Base-by-base conservation (phyloP, 768 basidiomycete genomes). In the Lentinula sp. region DNA sequence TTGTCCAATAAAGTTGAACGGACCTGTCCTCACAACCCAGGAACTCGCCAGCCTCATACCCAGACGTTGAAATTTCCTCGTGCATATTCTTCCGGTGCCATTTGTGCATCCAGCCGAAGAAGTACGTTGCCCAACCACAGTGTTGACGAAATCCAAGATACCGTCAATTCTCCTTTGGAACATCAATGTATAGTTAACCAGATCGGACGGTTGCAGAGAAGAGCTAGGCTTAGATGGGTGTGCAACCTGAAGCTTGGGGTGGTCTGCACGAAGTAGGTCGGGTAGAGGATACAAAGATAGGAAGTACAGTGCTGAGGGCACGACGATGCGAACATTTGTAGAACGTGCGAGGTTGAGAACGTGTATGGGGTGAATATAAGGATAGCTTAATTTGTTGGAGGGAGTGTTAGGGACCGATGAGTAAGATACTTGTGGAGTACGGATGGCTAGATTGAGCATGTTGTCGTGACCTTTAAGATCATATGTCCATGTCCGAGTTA, bases 341-440 rank as follows among this genome's bases (percentile, higher is more conserved):
- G 83, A 81, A 51, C 77, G 74, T 13, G 83, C 82, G 43, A 85
- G 77, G 60, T 83, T 82, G 57, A 85, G 76, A 37, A 84, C 77
- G 64, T 82, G 81, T 32, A 86, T 62, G 8, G 84, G 85, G 65
- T 86, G 85, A 33, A 81, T 80, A 61, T 79, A 83, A 15, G 84
- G 84, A 64, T 81, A 85, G n/a, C 81, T 77, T 43, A 81, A 69
- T 59, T 78, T 74, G 63, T 75, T 70, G 3, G 55, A 15, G 2
- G 55, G 55, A 9, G 23, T 12, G 9, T 20, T 10, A 16, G 42
- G 39, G 13, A 45, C 55, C 37, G 41, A 28, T 3, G 55, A 45
- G 39, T 56, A 56, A 6, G 39, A 43, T 57, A 79, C 71, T 13
- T 69, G 58, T 5, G 77, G 79, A 4, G 80, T 70, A 28, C 65